A percentile compares a stretch with the other conserved stretches of the same genome.
Conservation (phyloP, 1,284 basidiomycete genomes). For the Termitomyces sp. region DNA sequence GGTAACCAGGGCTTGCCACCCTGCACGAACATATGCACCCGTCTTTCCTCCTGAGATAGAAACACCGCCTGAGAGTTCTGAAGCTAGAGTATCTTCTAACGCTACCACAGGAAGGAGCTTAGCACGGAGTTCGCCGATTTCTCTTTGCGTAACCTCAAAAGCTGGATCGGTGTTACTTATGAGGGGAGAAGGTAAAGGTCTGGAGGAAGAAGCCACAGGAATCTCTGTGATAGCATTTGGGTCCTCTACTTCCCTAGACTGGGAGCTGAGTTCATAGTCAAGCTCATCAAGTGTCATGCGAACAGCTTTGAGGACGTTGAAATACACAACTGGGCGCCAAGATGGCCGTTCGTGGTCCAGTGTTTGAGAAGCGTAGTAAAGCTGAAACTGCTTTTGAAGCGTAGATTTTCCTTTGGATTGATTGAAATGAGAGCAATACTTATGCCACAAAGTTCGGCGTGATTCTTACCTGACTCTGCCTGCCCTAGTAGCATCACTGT, state of each 20-base stretch:
- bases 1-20: constrained; percentile 61
- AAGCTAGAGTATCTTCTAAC: constrained; percentile 61
- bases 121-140: constrained; percentile 49
- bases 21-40: constrained; percentile 61
- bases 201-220: constrained; percentile 13
- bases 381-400: constrained; percentile 75
- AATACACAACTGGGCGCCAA: constrained; percentile 75
- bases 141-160: constrained; percentile 29
- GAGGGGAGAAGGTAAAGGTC: neutral
- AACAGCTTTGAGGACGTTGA: constrained; percentile 75
- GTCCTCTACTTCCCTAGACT: constrained; percentile 15
- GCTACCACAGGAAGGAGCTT: constrained; percentile 60
- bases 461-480: constrained; percentile 55
- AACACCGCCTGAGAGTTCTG: constrained; percentile 62
- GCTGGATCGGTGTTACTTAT: constrained; percentile 12
- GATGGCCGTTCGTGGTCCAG: constrained; percentile 66
- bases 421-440: neutral
- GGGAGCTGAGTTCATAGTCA: constrained; percentile 48
- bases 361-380: constrained; percentile 66
- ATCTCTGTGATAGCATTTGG: constrained; percentile 14
- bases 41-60: constrained; percentile 52
- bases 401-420: constrained; percentile 63
- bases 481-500: constrained; percentile 68
- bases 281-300: constrained; percentile 71
- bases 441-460: neutral